Evolutionary conservation across 1,139 yeast species (phyloP).

Genomic region (Lodderomyces jiufengensis): DNA sequence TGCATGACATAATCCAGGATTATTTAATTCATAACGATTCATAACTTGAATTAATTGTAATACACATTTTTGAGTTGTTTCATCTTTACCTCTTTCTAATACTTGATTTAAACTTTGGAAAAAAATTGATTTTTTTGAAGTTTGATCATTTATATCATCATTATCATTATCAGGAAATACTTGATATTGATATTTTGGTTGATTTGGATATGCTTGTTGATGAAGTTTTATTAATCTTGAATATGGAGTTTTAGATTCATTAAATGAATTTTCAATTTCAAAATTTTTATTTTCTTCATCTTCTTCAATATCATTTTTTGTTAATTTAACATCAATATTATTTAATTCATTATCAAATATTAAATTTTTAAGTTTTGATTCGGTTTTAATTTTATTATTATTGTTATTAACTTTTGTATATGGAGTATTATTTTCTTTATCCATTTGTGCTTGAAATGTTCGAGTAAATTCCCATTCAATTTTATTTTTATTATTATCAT

Average conservation of each 20-base stretch:
- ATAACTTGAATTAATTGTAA: conserved; percentile 35
- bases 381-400: background rate
- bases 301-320: background rate
- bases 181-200: background rate
- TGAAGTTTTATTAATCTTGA: too few relatives aligned
- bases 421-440: too few relatives aligned
- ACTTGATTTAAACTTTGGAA: conserved; percentile 34
- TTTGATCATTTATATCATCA: too few relatives aligned
- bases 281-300: background rate
- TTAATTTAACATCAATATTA: background rate
- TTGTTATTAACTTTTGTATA: too few relatives aligned
- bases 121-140: conserved; percentile 13
- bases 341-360: background rate
- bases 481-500: background rate
- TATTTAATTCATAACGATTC: conserved; percentile 43
- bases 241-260: too few relatives aligned
- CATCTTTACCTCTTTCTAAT: conserved; percentile 45
- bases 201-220: background rate
- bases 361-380: background rate
- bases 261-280: too few relatives aligned
- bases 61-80: conserved; percentile 44
- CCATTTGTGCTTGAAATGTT: conserved; percentile 2
- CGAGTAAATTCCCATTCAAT: conserved; percentile 11
- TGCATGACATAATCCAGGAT: conserved; percentile 63
- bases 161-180: too few relatives aligned